Base-by-base conservation (phyloP, 345 rosid genomes). In the Citrus unshiu region DNA sequence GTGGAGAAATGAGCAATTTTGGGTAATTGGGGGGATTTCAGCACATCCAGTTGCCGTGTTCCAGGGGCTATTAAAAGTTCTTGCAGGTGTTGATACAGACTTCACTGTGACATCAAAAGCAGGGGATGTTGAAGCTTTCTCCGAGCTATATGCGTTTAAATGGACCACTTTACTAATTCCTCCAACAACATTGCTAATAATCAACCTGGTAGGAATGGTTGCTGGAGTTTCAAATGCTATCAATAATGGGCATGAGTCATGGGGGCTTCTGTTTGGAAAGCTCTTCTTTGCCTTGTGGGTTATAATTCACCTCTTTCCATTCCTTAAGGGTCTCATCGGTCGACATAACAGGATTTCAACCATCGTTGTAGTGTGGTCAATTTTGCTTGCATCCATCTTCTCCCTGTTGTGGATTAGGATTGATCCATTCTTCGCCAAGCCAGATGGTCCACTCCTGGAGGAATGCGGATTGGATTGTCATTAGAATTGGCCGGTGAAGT, bases 1-100 rank as follows among this genome's bases (percentile, higher is more conserved):
- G 93, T 89, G 94, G 97, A 91, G 97, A 81, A 92, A 92, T 39
- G 91, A 92, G 73, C 93, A 90, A 86, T 89, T 89, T 81, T 90
- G 93, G 97, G 91, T 88, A 68, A 90, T 89, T 2, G 93, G 91
- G 81, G 92, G 93, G 14, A 90, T 89, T n/a, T 92, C 91, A 1
- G 81, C 93, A 39, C 94, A 87, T 76, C 87, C 90, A 49, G 87
- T 90, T 63, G 94, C 94, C 6, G 88, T 92, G 69, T 86, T 88
- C 80, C 91, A 88, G 83, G 95, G 93, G 19, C 87, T 89, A 10
- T 82, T 88, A 59, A 89, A 91, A 82, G 92, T 90, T 64, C 67
- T 90, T 70, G 90, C 92, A 0, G 97, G 97, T 43, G 85, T 84
- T 7, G 68, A 89, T 46, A 89, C 91, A 25, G 88, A 91, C 83